Conservation (phyloP, 345 rosid species). For the Conringia planisiliqua region DNA sequence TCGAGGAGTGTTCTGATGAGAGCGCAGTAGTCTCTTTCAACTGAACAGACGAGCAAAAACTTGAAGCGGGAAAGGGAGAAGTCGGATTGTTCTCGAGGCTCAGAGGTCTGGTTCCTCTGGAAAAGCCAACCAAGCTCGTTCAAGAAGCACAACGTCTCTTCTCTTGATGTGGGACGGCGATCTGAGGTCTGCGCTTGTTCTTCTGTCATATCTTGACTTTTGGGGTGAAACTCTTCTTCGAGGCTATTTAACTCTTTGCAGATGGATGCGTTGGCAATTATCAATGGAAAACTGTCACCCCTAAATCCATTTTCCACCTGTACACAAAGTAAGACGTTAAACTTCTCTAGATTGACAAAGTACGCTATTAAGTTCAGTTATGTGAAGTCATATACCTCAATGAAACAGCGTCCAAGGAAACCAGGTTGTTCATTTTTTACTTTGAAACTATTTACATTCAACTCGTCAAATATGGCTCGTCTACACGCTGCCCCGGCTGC, state of each 20-base stretch:
- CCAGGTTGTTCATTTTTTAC: constrained; percentile 37
- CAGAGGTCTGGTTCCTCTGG: constrained; percentile 47
- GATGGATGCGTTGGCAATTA: constrained; percentile 71
- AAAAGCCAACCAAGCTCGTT: constrained; percentile 97
- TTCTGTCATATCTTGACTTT: constrained; percentile 37
- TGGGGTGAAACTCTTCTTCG: constrained; percentile 58
- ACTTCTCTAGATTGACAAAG: background rate
- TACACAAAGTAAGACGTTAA: constrained; percentile 14
- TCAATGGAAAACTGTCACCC: constrained; percentile 78
- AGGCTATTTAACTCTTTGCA: constrained; percentile 77
- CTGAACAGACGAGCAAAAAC: constrained; percentile 64
- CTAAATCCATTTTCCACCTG: constrained; percentile 91
- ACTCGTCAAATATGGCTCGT: constrained; percentile 48
- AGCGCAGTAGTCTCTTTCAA: constrained; percentile 69
- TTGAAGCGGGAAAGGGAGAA: constrained; percentile 64
- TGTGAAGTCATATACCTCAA: constrained; percentile 63
- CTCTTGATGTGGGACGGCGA: constrained; percentile 49
- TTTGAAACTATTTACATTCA: constrained; percentile 50
- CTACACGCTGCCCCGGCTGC: constrained; percentile 34
- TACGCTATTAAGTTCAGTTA: background rate
- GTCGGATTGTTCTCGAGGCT: constrained; percentile 32
- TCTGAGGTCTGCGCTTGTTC: constrained; percentile 41
- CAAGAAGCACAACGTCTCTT: constrained; percentile 65
- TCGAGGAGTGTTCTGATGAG: constrained; percentile 59
- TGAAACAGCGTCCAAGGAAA: constrained; percentile 70